A percentile compares a stretch with the other conserved stretches of the same genome.
phyloP scores from a whole-genome alignment of 1,284 basidiomycete genomes.

The Fomitopsis pinicola region DNA sequence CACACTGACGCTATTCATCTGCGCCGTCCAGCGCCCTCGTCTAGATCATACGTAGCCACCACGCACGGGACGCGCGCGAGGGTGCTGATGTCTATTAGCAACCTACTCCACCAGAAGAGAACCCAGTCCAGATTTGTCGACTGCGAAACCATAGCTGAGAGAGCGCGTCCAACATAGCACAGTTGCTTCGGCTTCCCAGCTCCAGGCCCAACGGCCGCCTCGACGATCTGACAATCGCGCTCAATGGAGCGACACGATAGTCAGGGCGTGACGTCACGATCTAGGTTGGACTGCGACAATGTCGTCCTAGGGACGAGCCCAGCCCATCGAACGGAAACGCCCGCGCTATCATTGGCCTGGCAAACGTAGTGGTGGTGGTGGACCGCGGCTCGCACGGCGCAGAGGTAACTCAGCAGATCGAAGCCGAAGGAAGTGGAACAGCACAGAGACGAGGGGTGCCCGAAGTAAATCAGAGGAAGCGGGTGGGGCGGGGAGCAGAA shows the following conservation, averaged over 20 bases:
- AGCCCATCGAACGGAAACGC: neutral
- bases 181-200: too few relatives aligned
- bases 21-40: neutral
- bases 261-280: neutral
- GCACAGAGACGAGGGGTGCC: neutral
- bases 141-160: too few relatives aligned
- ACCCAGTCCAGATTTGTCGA: too few relatives aligned
- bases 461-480: neutral
- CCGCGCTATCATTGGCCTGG: neutral
- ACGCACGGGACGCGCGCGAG: neutral
- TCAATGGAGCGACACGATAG: too few relatives aligned
- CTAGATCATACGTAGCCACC: neutral
- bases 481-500: too few relatives aligned
- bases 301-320: neutral
- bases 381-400: neutral
- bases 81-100: too few relatives aligned
- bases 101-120: too few relatives aligned
- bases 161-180: too few relatives aligned
- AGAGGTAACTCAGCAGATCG: neutral
- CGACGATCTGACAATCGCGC: too few relatives aligned
- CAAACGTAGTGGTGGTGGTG: neutral
- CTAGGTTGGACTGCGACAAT: neutral
- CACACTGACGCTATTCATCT: neutral
- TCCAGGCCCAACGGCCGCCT: too few relatives aligned
- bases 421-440: conserved; percentile 1